These are phyloP conservation scores for Acer saccharum DNA, from an alignment of 345 rosid genomes.

Conservation along the genomic window DNA sequence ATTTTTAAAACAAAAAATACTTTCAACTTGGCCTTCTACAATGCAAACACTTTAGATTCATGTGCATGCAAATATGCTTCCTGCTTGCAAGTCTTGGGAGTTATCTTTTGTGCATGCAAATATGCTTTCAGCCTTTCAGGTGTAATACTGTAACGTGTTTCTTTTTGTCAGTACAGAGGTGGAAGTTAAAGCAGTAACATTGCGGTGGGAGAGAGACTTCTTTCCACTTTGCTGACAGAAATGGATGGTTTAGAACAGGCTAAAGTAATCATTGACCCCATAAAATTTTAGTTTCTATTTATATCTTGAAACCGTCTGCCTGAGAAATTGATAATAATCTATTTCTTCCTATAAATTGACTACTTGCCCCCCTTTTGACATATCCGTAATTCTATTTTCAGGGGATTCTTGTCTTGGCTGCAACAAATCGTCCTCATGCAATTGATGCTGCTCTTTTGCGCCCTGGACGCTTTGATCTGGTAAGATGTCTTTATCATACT, in stretches of 20 bases:
- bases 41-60: background rate
- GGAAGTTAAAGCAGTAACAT: slow-evolving; percentile 63
- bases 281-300: background rate
- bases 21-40: background rate
- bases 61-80: background rate
- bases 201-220: slow-evolving; percentile 89
- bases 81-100: background rate
- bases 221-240: slow-evolving; percentile 89
- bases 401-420: slow-evolving; percentile 94
- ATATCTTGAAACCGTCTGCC: background rate
- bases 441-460: slow-evolving; percentile 97
- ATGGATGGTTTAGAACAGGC: slow-evolving; percentile 97
- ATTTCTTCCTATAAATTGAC: background rate
- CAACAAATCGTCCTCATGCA: slow-evolving; percentile 89
- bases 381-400: slow-evolving; percentile 18
- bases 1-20: background rate
- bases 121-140: slow-evolving; percentile 2
- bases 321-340: background rate
- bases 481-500: slow-evolving; percentile 27
- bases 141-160: background rate
- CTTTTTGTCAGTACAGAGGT: slow-evolving; percentile 46
- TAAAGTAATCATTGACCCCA: slow-evolving; percentile 46
- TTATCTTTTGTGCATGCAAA: background rate
- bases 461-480: slow-evolving; percentile 94
- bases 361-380: background rate